Base-by-base conservation (phyloP, 2,329 filamentous ascomycete species). In the Coniochaeta hoffmannii region DNA sequence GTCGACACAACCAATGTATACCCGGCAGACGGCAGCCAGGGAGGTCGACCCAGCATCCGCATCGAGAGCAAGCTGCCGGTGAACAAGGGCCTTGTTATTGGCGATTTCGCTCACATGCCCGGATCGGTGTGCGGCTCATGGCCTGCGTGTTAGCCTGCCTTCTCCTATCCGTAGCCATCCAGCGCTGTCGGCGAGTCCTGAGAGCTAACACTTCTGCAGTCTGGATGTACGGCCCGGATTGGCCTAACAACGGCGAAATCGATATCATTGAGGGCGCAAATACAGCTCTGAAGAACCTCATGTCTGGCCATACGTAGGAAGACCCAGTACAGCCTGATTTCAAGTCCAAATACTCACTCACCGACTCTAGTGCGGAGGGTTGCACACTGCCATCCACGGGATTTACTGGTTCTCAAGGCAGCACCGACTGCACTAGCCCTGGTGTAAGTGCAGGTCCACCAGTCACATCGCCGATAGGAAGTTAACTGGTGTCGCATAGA, bases 221-320 rank as follows among this genome's bases (percentile, higher is more conserved):
- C 68, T 81, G 78, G 78, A 74, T 76, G 54, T 73, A 73, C 51
- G 78, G 77, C 31, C 62, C 69, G 31, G 66, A 75, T 59, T 88
- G 85, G 85, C 85, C 85, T 8, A 69, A 67, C 28, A 74, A 75
- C 57, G 86, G 85, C 56, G 85, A 88, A 68, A 77, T 88, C 59
- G 85, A 88, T 64, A 81, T 89, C 58, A 82, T 86, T 60, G 85
- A 89, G 71, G 79, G 79, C 52, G 85, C 84, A 67, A 87, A 87
- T 68, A 65, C 74, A 50, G n/a, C 86, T 90, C 74, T 89, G 88
- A 1, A 70, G 71, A 11, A 61, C 74, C 3, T 81, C 80, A 50
- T 91, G 88, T 73, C 69, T 68, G 30, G 78, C 89, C 63, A 66
- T 66, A 60, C 76, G 75, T 64, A 66, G 68, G 4, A 80, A 78